Conservation (phyloP, 1,284 basidiomycete genomes). For the Violaceomyces palustris region DNA sequence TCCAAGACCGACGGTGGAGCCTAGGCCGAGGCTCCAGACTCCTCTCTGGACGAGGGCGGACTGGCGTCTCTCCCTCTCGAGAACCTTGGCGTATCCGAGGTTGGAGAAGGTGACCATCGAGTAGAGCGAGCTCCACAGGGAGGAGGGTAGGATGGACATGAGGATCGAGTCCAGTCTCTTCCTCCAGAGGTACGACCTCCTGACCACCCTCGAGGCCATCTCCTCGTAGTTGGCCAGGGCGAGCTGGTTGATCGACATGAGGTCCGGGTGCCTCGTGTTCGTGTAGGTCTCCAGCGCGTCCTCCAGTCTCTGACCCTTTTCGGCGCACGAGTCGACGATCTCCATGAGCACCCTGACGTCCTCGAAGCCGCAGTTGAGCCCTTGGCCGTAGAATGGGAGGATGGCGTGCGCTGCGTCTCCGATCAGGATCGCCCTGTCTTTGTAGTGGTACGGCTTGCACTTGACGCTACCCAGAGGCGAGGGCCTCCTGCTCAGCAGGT, state of each 20-base stretch:
- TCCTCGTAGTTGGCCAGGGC: conserved; percentile 93
- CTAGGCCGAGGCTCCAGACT: too few species aligned
- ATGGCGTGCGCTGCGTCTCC: conserved; percentile 95
- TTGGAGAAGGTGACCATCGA: conserved; percentile 98
- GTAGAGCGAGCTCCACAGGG: conserved; percentile 86
- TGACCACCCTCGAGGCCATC: conserved; percentile 88
- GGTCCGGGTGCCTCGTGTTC: conserved; percentile 73
- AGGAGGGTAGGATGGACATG: conserved; percentile 64
- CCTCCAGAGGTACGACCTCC: conserved; percentile 71
- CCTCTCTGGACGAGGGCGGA: too few species aligned
- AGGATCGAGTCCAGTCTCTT: conserved; percentile 67
- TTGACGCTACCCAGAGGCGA: conserved; percentile 86
- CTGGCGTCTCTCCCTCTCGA: conserved; percentile 64
- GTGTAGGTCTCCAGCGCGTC: conserved; percentile 72
- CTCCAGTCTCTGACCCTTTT: conserved; percentile 58
- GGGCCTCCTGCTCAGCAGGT: conserved; percentile 76
- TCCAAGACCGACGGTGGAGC: too few species aligned
- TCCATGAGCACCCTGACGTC: conserved; percentile 84
- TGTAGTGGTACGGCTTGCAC: conserved; percentile 83
- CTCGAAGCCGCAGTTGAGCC: conserved; percentile 93
- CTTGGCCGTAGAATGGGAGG: conserved; percentile 96
- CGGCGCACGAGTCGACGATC: conserved; percentile 59
- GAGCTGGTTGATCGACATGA: conserved; percentile 81
- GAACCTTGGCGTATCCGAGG: conserved; percentile 74
- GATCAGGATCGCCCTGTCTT: conserved; percentile 77